phyloP scores from a whole-genome alignment of 257 asterid genomes.

The Galeopsis tetrahit region DNA sequence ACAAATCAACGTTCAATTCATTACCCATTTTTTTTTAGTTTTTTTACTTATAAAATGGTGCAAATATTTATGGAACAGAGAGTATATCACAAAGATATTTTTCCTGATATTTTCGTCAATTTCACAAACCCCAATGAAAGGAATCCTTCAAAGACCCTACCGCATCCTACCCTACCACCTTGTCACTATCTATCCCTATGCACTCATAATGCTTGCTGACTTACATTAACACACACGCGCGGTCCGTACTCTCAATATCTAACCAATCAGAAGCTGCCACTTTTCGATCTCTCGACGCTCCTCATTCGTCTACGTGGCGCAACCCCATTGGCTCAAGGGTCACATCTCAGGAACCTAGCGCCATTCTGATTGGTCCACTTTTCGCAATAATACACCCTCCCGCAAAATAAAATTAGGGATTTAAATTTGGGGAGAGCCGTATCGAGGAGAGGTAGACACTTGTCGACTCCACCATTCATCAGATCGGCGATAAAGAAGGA shows the following conservation, averaged over 20 bases:
- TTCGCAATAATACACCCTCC: conserved; percentile 30
- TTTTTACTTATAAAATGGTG: too few species aligned
- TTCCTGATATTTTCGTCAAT: too few species aligned
- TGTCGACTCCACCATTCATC: conserved; percentile 69
- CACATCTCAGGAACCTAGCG: conserved; percentile 29
- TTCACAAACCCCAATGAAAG: too few species aligned
- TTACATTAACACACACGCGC: conserved; percentile 31
- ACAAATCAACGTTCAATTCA: too few species aligned
- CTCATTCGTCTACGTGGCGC: conserved; percentile 46
- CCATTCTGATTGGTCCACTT: conserved; percentile 59
- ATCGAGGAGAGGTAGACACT: conserved; percentile 69
- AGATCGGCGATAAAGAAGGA: conserved; percentile 69
- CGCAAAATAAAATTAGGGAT: conserved; percentile 24
- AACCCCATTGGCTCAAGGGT: conserved; percentile 39
- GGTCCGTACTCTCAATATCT: conserved; percentile 40
- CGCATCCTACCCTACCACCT: conserved; percentile 1
- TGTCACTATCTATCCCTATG: background rate
- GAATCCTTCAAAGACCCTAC: background rate
- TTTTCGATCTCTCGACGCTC: conserved; percentile 34
- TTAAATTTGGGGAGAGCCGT: conserved; percentile 43
- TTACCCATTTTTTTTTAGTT: too few species aligned
- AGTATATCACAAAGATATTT: too few species aligned
- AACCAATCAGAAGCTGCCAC: conserved; percentile 38
- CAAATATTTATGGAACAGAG: too few species aligned
- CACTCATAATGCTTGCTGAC: conserved; percentile 25